Conservation (phyloP, 1,139 yeast genomes). For the Suhomyces chickasaworum region DNA sequence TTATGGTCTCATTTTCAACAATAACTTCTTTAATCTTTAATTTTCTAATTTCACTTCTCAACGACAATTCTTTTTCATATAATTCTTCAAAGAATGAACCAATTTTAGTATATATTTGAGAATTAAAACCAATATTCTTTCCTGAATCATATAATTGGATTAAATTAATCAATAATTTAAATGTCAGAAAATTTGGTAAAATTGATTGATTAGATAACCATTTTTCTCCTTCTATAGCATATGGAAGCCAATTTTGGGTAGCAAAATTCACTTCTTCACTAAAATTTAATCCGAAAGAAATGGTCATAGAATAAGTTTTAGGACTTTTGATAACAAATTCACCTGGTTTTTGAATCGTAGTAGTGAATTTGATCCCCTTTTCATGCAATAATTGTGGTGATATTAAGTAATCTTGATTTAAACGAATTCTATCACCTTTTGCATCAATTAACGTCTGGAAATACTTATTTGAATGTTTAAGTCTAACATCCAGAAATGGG, state of each 20-base stretch:
- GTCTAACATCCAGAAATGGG: slow-evolving; percentile 28
- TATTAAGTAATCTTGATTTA: slow-evolving; percentile 46
- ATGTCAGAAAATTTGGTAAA: slow-evolving; percentile 53
- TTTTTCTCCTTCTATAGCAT: slow-evolving; percentile 48
- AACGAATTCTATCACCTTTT: slow-evolving; percentile 15
- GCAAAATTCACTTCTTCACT: slow-evolving; percentile 61
- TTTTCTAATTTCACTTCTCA: slow-evolving; percentile 40
- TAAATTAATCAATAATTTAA: slow-evolving; percentile 49
- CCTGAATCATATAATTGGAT: slow-evolving; percentile 45
- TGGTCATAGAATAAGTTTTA: slow-evolving; percentile 48
- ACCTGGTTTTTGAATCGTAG: slow-evolving; percentile 59
- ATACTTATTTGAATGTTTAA: slow-evolving; percentile 24
- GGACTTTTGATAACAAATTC: slow-evolving; percentile 63
- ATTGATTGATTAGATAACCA: slow-evolving; percentile 57
- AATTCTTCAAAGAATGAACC: slow-evolving; percentile 33
- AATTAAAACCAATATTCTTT: slow-evolving; percentile 29
- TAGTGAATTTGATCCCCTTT: slow-evolving; percentile 49
- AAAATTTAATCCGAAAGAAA: slow-evolving; percentile 57
- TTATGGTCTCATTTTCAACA: slow-evolving; percentile 27
- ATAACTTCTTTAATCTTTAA: slow-evolving; percentile 36
- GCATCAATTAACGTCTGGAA: slow-evolving; percentile 31
- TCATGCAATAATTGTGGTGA: slow-evolving; percentile 51
- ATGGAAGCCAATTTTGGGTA: slow-evolving; percentile 56
- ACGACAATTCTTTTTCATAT: slow-evolving; percentile 41
- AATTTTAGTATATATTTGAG: slow-evolving; percentile 33